Evolutionary conservation across 495 filamentous ascomycete species (phyloP), one percentile per base, ranked within the genome.

Genomic region (Daldinia bambusicola): DNA sequence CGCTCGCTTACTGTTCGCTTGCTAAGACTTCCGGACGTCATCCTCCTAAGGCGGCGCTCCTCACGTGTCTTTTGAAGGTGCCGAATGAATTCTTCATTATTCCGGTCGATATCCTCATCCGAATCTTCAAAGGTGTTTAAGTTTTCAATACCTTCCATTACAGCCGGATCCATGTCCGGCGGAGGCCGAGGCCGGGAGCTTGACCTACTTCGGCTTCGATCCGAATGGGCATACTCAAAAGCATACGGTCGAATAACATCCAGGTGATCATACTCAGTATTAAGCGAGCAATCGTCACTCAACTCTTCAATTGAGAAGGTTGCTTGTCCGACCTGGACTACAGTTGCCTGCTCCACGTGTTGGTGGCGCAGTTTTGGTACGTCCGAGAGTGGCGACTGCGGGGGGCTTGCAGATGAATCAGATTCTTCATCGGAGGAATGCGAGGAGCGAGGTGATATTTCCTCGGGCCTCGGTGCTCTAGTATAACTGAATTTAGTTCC

Each of bases 1-100:
- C 83, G 83, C 75, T 86, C 82, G 74, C 78, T 83, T 50, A 86
- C 77, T 31, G 83, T 85, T 26, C 85, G 78, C 78, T 87, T 87
- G 76, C 84, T 83, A 30, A 86, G 80, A 72, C 82, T 85, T 61
- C 83, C 84, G 10, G 82, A 84, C 32, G 78, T 85, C 80, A 86
- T 85, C 13, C 85, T 78, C 70, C 77, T 78, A 55, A 77, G 75
- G 50, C 81, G 72, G 50, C 78, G 79, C 61, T 80, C 79, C 32
- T 80, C 77, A 13, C 82, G 81, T 31, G 70, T 73, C 56, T 76
- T 74, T 45, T 66, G 72, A 7, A 78, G 40, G 14, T 71, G 68
- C 31, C 63, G 60, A n/a, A 30, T 77, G 67, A 69, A 79, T 43
- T 83, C 80, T 36, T 74, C 74, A 55, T 82, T 80, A 62, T 83